Evolutionary conservation across 2,329 filamentous ascomycete genomes (phyloP).

Genomic region (Cytospora mali): DNA sequence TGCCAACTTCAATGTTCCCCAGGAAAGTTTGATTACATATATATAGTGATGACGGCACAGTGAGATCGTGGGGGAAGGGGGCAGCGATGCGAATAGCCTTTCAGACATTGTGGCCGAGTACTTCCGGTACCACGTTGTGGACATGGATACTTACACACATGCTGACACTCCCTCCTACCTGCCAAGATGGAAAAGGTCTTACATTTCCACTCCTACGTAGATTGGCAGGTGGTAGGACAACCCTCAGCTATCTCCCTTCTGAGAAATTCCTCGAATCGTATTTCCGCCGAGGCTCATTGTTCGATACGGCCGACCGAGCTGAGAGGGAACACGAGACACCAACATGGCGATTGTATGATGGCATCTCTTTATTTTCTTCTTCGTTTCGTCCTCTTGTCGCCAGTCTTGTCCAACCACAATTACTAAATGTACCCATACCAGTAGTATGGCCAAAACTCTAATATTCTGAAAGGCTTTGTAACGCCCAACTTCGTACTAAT

Average conservation of each 20-base stretch:
- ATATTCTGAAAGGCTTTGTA: not conserved
- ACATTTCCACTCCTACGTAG: not conserved
- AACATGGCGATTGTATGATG: slow-evolving; percentile 15
- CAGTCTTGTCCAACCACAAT: slow-evolving; percentile 15
- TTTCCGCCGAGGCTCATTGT: not conserved
- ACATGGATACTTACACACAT: not conserved
- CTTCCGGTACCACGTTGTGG: slow-evolving; percentile 10
- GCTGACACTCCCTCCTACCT: not conserved
- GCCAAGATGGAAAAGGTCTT: not conserved
- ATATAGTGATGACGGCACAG: slow-evolving; percentile 12
- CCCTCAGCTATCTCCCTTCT: not conserved
- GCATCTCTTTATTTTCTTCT: not conserved
- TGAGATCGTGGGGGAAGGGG: slow-evolving; percentile 3
- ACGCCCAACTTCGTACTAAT: no score
- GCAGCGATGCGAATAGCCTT: not conserved
- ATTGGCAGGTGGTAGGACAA: not conserved
- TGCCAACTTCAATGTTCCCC: not conserved
- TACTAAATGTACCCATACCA: not conserved
- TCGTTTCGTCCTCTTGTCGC: slow-evolving; percentile 12
- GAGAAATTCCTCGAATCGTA: not conserved
- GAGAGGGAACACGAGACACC: slow-evolving; percentile 5
- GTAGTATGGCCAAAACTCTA: not conserved
- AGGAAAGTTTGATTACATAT: not conserved
- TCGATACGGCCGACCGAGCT: not conserved
- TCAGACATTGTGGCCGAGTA: not conserved